A percentile compares a stretch with the other conserved stretches of the same genome.
Conservation (phyloP, 1,284 basidiomycete species). For the Rhodotorula sp. region DNA sequence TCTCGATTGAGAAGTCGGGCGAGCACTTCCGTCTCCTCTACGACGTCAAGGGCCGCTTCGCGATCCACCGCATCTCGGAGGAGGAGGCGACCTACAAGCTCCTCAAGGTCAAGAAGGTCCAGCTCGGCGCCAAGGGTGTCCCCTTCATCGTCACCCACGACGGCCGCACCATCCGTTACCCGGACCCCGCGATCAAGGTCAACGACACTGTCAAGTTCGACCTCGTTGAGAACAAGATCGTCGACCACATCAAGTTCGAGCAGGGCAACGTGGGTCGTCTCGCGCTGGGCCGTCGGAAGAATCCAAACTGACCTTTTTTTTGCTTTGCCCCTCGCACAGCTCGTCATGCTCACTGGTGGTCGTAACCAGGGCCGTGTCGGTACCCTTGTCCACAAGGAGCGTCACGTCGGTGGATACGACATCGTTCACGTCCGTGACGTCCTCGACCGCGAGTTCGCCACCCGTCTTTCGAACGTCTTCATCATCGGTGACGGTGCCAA, state of each 20-base stretch:
- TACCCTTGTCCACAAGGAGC: constrained; percentile 92
- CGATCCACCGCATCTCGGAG: constrained; percentile 97
- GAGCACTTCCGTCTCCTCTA: constrained; percentile 99
- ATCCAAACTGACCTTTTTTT: not conserved
- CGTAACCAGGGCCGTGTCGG: constrained; percentile 99
- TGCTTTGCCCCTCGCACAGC: constrained; percentile 41
- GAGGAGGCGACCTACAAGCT: constrained; percentile 99
- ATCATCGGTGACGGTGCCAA: constrained; percentile 93
- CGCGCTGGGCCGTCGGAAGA: too few species aligned
- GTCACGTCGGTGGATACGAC: constrained; percentile 96
- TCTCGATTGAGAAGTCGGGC: constrained; percentile 96
- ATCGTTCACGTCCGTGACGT: constrained; percentile 80
- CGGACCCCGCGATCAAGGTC: constrained; percentile 91
- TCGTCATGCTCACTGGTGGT: constrained; percentile 96
- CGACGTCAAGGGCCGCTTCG: constrained; percentile 99
- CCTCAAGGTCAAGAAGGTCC: constrained; percentile 89
- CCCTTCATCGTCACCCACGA: constrained; percentile 98
- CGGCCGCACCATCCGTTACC: constrained; percentile 98
- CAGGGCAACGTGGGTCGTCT: constrained; percentile 67
- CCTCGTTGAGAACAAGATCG: constrained; percentile 89
- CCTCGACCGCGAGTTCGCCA: constrained; percentile 91
- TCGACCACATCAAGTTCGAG: constrained; percentile 93
- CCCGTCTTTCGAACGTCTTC: constrained; percentile 97
- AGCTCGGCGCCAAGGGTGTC: constrained; percentile 89
- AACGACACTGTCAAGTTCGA: constrained; percentile 99